Percentiles rank a stretch among this genome's conserved stretches.
phyloP scores from a whole-genome alignment of 192 early-diverging fungal species.

The Coemansia sp. region DNA sequence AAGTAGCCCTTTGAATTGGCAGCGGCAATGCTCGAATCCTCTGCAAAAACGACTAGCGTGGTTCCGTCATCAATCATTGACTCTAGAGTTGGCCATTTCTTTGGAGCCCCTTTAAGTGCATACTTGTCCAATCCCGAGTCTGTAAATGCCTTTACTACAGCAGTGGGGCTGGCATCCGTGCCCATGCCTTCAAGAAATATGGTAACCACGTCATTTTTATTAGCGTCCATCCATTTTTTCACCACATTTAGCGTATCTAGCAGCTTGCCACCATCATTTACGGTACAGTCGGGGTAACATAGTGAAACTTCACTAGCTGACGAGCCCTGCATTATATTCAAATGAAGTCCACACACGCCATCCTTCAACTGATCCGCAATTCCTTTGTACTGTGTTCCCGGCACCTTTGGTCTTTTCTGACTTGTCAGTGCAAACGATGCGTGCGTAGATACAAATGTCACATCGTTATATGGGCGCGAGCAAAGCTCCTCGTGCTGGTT shows the following conservation, averaged over 20 bases:
- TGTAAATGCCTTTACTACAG: slow-evolving; percentile 35
- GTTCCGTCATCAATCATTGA: slow-evolving; percentile 39
- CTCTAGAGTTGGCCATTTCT: slow-evolving; percentile 38
- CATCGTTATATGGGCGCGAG: slow-evolving; percentile 43
- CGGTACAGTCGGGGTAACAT: slow-evolving; percentile 47
- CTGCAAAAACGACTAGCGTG: slow-evolving; percentile 49
- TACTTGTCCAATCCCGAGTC: slow-evolving; percentile 39
- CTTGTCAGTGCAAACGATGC: slow-evolving; percentile 44
- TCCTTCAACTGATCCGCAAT: slow-evolving; percentile 46
- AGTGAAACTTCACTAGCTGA: slow-evolving; percentile 24
- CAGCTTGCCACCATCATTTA: slow-evolving; percentile 43
- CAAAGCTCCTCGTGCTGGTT: slow-evolving; percentile 50
- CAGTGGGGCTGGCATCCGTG: slow-evolving; percentile 27
- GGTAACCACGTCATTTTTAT: slow-evolving; percentile 44
- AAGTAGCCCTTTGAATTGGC: slow-evolving; percentile 41
- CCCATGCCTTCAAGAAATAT: slow-evolving; percentile 40
- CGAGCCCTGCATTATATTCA: slow-evolving; percentile 39
- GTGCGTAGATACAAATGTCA: slow-evolving; percentile 40
- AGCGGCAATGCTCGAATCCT: slow-evolving; percentile 27
- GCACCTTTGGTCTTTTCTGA: slow-evolving; percentile 12
- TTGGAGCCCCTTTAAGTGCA: slow-evolving; percentile 29
- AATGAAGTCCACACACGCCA: slow-evolving; percentile 49
- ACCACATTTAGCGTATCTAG: slow-evolving; percentile 31
- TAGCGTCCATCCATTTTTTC: slow-evolving; percentile 41
- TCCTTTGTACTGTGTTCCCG: slow-evolving; percentile 47